Evolutionary conservation across 495 filamentous ascomycete species (phyloP).

Genomic region (Tuber brumale): DNA sequence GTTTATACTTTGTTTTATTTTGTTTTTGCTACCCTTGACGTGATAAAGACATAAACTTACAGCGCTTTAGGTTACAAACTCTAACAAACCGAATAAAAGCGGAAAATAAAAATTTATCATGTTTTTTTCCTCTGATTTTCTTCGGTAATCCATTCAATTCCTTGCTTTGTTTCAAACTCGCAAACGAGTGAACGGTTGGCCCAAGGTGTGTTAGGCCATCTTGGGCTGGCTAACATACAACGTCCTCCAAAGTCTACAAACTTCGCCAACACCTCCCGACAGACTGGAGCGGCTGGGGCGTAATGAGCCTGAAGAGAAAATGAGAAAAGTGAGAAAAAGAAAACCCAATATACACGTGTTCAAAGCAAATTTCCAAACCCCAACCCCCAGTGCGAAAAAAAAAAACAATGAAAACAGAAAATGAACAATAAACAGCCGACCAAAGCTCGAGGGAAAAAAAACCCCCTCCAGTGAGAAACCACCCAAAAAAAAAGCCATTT

Average conservation of each 20-base stretch:
- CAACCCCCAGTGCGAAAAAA: not conserved
- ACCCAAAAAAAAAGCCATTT: slow-evolving; percentile 1
- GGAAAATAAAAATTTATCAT: not conserved
- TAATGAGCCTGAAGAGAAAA: not conserved
- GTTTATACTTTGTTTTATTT: not conserved
- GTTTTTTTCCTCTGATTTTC: not conserved
- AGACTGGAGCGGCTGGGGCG: not conserved
- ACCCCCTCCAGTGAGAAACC: not conserved
- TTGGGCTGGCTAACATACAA: not conserved
- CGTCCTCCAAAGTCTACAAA: slow-evolving; percentile 3
- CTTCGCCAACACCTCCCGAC: not conserved
- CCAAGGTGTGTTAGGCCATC: not conserved
- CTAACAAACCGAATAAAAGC: not conserved
- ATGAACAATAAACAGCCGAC: slow-evolving; percentile 4
- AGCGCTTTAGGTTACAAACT: not conserved
- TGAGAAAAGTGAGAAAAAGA: not conserved
- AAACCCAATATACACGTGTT: not conserved
- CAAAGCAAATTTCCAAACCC: slow-evolving; percentile 5
- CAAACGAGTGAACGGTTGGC: not conserved
- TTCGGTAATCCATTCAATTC: slow-evolving; percentile 1
- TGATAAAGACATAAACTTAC: not conserved
- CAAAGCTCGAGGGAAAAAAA: not conserved
- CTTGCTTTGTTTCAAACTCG: slow-evolving; percentile 5
- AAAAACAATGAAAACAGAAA: not conserved
- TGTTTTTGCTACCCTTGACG: not conserved